Evolutionary conservation across 2,329 filamentous ascomycete genomes (phyloP).

Genomic region (Fusarium paranaense): DNA sequence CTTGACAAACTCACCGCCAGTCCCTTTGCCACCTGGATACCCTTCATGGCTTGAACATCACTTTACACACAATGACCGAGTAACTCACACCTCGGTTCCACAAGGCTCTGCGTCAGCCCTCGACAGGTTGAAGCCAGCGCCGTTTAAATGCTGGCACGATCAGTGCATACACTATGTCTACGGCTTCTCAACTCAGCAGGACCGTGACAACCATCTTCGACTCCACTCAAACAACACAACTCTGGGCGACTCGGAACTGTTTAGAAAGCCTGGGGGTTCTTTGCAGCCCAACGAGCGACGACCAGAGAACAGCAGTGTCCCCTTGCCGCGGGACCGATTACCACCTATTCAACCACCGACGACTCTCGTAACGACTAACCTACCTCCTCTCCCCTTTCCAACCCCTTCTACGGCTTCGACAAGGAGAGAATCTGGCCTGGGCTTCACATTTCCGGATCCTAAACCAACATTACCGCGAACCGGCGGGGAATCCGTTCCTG

Average conservation of each 20-base stretch:
- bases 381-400: conserved; percentile 46
- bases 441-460: conserved; percentile 55
- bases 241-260: conserved; percentile 61
- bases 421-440: conserved; percentile 42
- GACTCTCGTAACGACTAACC: conserved; percentile 43
- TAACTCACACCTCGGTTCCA: conserved; percentile 52
- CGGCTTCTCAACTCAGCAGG: conserved; percentile 63
- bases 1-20: conserved; percentile 43
- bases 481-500: conserved; percentile 60
- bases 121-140: conserved; percentile 17
- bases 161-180: conserved; percentile 69
- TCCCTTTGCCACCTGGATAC: conserved; percentile 59
- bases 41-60: conserved; percentile 65
- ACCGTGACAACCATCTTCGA: conserved; percentile 63
- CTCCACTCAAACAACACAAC: conserved; percentile 54
- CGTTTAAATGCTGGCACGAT: conserved; percentile 67
- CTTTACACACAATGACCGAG: conserved; percentile 60
- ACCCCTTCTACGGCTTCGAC: conserved; percentile 45
- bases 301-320: conserved; percentile 22
- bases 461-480: conserved; percentile 51
- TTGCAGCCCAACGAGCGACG: conserved; percentile 22
- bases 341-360: conserved; percentile 55
- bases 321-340: conserved; percentile 39
- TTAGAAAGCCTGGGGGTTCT: conserved; percentile 42
- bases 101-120: conserved; percentile 25